Percentiles rank a stretch among this genome's conserved stretches.
Conservation (phyloP, 2,329 filamentous ascomycete genomes). For the Fusarium stilboides region DNA sequence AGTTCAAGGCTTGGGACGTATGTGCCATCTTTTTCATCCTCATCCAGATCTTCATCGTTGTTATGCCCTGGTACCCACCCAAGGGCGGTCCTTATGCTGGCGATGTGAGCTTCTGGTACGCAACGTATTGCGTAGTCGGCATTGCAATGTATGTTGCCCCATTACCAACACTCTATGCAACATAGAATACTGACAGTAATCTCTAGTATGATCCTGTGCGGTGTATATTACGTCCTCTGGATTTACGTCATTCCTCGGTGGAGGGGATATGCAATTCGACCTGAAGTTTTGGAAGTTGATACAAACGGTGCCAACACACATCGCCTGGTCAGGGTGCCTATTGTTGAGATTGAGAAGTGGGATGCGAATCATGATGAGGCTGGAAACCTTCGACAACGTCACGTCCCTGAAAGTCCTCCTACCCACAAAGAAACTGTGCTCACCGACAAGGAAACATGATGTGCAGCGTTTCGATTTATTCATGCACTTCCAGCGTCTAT, state of each 20-base stretch:
- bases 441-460: conserved; percentile 12
- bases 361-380: conserved; percentile 70
- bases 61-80: conserved; percentile 82
- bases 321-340: conserved; percentile 68
- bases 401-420: neutral
- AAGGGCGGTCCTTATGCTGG: conserved; percentile 71
- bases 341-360: conserved; percentile 67
- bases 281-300: conserved; percentile 65
- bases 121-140: conserved; percentile 76
- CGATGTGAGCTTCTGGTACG: conserved; percentile 82
- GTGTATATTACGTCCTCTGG: conserved; percentile 72
- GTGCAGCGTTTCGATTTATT: neutral
- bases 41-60: conserved; percentile 72
- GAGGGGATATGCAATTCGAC: conserved; percentile 67
- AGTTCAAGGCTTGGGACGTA: conserved; percentile 72
- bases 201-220: conserved; percentile 66
- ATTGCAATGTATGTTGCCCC: conserved; percentile 70
- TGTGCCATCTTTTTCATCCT: conserved; percentile 72
- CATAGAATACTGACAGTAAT: neutral
- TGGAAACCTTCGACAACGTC: conserved; percentile 41
- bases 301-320: conserved; percentile 59
- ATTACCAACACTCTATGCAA: rapidly evolving
- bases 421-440: neutral
- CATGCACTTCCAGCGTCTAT: too few species aligned
- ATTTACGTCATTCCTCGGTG: conserved; percentile 68